Conservation (phyloP, 2,329 filamentous ascomycete genomes). For the Stagonosporopsis vannaccii region DNA sequence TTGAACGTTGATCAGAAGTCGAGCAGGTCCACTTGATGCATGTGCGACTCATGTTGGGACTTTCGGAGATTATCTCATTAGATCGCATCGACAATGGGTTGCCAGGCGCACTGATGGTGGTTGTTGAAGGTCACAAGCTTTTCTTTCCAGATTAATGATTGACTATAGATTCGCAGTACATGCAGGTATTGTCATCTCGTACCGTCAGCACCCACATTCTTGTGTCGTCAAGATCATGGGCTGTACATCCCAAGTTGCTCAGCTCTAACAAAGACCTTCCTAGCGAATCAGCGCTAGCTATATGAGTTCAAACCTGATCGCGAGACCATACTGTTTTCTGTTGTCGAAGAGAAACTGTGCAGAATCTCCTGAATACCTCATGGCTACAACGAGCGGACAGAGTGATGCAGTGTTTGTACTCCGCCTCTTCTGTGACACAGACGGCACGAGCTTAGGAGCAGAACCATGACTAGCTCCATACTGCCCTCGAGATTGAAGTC, state of each 20-base stretch:
- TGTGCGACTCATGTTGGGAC: slow-evolving; percentile 1
- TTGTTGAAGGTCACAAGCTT: not conserved
- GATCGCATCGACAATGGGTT: not conserved
- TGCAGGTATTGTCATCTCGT: too few species aligned
- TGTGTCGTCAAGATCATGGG: too few species aligned
- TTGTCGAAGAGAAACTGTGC: not conserved
- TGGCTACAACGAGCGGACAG: too few species aligned
- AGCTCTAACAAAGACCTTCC: too few species aligned
- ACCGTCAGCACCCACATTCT: not conserved
- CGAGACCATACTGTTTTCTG: not conserved
- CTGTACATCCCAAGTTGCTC: too few species aligned
- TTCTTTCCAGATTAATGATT: not conserved
- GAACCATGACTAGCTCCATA: too few species aligned
- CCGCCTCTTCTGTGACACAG: not conserved
- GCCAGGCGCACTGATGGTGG: not conserved
- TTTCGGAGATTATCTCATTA: slow-evolving; percentile 1
- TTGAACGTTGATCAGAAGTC: not conserved
- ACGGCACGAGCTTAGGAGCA: not conserved
- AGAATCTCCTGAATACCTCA: too few species aligned
- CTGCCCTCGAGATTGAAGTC: not conserved
- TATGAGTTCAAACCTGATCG: too few species aligned
- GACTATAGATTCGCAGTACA: not conserved
- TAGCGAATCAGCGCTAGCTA: not conserved
- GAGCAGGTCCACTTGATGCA: not conserved
- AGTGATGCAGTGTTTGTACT: too few species aligned